A percentile compares a stretch with the other conserved stretches of the same genome.
Conservation (phyloP, 306 rosid genomes). For the Lupinus albus region DNA sequence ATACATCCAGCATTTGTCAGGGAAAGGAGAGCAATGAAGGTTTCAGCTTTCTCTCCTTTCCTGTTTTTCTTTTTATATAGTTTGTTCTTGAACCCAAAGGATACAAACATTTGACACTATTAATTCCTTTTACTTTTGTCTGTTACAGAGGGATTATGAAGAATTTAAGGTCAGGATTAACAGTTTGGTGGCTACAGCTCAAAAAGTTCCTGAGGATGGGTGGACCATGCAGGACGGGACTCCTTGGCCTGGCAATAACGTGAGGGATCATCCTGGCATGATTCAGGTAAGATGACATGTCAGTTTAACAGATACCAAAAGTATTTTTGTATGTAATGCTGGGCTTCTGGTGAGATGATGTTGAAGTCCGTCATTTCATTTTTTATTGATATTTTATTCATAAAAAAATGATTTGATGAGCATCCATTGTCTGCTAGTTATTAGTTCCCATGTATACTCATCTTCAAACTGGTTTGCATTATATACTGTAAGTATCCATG, state of each 20-base stretch:
- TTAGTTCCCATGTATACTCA: background rate
- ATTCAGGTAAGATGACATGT: slow-evolving; percentile 73
- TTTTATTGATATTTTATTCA: background rate
- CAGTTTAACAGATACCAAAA: slow-evolving; percentile 6
- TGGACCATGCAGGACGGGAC: slow-evolving; percentile 99
- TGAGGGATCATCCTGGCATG: slow-evolving; percentile 99
- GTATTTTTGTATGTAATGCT: background rate
- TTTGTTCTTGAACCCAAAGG: slow-evolving; percentile 12
- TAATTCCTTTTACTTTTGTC: slow-evolving; percentile 9
- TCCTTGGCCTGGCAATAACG: slow-evolving; percentile 97
- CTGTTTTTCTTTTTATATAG: background rate
- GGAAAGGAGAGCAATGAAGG: slow-evolving; percentile 99
- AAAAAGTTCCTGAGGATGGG: slow-evolving; percentile 94
- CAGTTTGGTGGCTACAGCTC: slow-evolving; percentile 86
- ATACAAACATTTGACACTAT: slow-evolving; percentile 16
- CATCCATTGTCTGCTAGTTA: slow-evolving; percentile 1
- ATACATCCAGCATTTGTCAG: slow-evolving; percentile 90
- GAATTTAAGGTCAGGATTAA: slow-evolving; percentile 90
- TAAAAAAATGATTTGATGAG: background rate
- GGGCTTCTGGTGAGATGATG: background rate
- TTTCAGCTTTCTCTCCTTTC: slow-evolving; percentile 32
- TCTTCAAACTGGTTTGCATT: background rate
- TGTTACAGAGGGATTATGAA: slow-evolving; percentile 84
- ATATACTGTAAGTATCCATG: background rate
- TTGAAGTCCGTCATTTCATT: background rate